These are phyloP conservation scores for Pseudoscleropodium purum DNA, from an alignment of 225 moss, liverwort and hornwort species.

Conservation along the genomic window DNA sequence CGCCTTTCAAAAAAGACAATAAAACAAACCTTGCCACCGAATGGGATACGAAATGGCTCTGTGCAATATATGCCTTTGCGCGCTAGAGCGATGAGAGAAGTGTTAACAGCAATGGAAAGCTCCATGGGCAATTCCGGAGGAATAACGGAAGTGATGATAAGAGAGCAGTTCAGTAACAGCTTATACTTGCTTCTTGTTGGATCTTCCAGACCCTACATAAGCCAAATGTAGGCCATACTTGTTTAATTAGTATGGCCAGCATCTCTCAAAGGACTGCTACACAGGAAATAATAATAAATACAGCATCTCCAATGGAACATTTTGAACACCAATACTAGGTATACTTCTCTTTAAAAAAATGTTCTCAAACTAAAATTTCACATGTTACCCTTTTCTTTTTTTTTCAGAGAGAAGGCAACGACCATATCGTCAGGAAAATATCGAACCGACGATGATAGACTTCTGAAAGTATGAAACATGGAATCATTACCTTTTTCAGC, in stretches of 20 bases:
- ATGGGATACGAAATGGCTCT: constrained; percentile 96
- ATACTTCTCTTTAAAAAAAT: neutral
- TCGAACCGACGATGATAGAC: neutral
- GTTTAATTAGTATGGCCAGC: neutral
- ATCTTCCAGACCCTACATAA: constrained; percentile 83
- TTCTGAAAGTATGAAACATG: neutral
- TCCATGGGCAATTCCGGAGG: constrained; percentile 99
- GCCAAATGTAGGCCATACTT: neutral
- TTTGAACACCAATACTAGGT: neutral
- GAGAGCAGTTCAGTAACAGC: constrained; percentile 83
- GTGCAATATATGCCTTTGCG: constrained; percentile 95
- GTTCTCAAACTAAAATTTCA: neutral
- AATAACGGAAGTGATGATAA: constrained; percentile 96
- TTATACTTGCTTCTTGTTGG: constrained; percentile 98
- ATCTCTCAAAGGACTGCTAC: neutral
- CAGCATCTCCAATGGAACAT: neutral
- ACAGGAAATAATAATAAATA: neutral
- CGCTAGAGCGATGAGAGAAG: constrained; percentile 90
- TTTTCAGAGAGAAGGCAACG: neutral
- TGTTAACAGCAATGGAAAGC: constrained; percentile 98
- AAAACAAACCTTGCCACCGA: constrained; percentile 85
- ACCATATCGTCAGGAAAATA: neutral
- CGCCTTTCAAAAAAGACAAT: neutral
- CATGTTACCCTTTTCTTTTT: neutral
- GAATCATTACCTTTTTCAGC: constrained; percentile 56